Evolutionary conservation across 176 grass and related monocot genomes (phyloP), one percentile per base, ranked within the genome.

Genomic region (Cenchrus americanus): DNA sequence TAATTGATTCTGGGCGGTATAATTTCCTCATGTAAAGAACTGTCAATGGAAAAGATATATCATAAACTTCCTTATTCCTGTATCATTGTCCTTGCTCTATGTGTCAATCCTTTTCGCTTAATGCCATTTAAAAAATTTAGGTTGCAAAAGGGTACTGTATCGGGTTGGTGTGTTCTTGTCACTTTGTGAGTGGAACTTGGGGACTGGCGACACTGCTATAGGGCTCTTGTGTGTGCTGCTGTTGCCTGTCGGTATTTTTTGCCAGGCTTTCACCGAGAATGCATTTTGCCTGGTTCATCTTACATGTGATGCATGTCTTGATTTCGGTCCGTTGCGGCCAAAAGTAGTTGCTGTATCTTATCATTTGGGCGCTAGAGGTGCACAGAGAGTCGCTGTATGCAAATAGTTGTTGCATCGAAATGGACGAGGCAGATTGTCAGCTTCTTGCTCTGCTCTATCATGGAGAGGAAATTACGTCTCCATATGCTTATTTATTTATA

Each of bases 1-100:
- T 71, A 86, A 67, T 83, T 83, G 73, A 83, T 79, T 86, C 37
- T 83, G 22, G 79, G 52, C 24, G 69, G 18, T 69, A 24, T 54
- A 64, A 72, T 27, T 60, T 21, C 34, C 58, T 75, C 65, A 68
- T 66, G 48, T 75, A 24, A 24, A n/a, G 7, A 58, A 89, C 26
- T 68, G 71, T 30, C 9, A 17, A 75, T 41, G 27, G 14, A 69
- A 88, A 62, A 60, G 40, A 53, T 60, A 47, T 60, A 73, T 73
- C 47, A 11, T 53, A 32, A 32, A 52, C 24, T 32, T 50, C 7
- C 46, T 72, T 49, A 27, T 72, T 72, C 6, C 24, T 70, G 42
- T 69, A 69, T 69, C 12, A 23, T 40, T 69, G 8, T 3, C 47
- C 68, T 43, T 26, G 3, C 5, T 26, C 68, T 26, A 17, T 53